These are phyloP conservation scores for Bolboschoenus planiculmis DNA, from an alignment of 176 grass and related monocot genomes.

Conservation along the genomic window DNA sequence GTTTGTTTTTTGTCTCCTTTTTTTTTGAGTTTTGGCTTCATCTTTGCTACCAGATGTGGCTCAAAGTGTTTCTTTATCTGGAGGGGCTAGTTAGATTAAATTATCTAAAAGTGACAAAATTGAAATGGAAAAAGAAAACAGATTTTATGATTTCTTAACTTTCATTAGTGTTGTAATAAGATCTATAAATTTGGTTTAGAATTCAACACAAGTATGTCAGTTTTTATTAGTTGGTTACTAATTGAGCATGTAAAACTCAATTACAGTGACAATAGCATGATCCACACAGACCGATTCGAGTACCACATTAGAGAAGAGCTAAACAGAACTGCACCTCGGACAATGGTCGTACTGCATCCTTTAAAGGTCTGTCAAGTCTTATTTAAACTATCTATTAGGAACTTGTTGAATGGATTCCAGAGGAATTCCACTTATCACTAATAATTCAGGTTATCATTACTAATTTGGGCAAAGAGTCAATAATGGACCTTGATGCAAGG, in stretches of 20 bases:
- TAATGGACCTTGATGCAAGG: conserved; percentile 76
- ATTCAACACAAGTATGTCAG: background rate
- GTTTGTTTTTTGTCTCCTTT: background rate
- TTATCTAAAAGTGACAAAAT: too few relatives aligned
- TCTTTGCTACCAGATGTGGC: too few relatives aligned
- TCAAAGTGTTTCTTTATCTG: too few relatives aligned
- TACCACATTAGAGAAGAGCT: conserved; percentile 96
- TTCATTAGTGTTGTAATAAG: too few relatives aligned
- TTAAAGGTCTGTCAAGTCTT: conserved; percentile 56
- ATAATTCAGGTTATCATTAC: conserved; percentile 80
- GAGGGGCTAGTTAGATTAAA: too few relatives aligned
- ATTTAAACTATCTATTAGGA: conserved; percentile 11
- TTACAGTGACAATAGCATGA: conserved; percentile 94
- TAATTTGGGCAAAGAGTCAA: conserved; percentile 66
- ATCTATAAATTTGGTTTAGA: background rate
- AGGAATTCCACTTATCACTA: background rate
- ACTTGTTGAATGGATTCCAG: conserved; percentile 10
- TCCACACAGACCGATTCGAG: conserved; percentile 71
- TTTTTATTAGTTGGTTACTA: conserved; percentile 2
- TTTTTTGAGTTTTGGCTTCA: background rate
- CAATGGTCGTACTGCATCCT: conserved; percentile 90
- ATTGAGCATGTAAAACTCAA: background rate
- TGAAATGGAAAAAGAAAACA: too few relatives aligned
- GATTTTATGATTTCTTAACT: too few relatives aligned
- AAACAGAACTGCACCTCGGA: conserved; percentile 76